Base-by-base conservation (phyloP, 306 rosid species). In the Rosa chinensis region DNA sequence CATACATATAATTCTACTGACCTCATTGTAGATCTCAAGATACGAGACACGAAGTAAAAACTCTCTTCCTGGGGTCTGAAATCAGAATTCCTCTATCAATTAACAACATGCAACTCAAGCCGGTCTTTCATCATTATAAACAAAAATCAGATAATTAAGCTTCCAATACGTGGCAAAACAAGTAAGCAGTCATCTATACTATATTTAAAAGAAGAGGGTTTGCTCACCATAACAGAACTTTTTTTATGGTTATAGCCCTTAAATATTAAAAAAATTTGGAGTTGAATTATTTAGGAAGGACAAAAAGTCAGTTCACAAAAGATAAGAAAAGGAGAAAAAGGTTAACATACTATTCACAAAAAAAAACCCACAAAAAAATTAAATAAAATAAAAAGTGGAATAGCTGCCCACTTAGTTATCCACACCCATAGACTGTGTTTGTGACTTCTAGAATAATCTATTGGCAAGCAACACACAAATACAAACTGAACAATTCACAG, bases 21-120 rank as follows among this genome's bases (percentile, higher is more conserved):
- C 99, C 97, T 96, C 99, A 48, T 96, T 96, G 81, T 96, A 96
- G 82, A 96, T 96, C 88, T 96, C 99, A 77, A 96, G 90, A 83
- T 93, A 96, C 53, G 99, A 96, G 55, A 96, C 98, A 14, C 99
- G 94, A 42, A 96, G 96, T 85, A 96, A 83, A 92, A 96, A 96
- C 84, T 96, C 99, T 75, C 98, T 89, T 83, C 98, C 99, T 56
- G 99, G 99, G 76, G 99, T 93, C 99, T 96, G 92, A 87, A 88
- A 81, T 10, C 47, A 78, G 80, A 75, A 66, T 62, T 48, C 48
- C 80, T 61, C 69, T 35, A 37, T 32, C 48, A 35, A 32, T 86
- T 61, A 82, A 21, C 44, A 62, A 49, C 40, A 70, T 61, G 70
- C 67, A 78, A 49, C 69, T 35, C 45, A 72, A 59, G 47, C 40